Evolutionary conservation across 148 eudicot genomes (phyloP), one percentile per base, ranked within the genome.

Genomic region (Salicornia ramosissima): DNA sequence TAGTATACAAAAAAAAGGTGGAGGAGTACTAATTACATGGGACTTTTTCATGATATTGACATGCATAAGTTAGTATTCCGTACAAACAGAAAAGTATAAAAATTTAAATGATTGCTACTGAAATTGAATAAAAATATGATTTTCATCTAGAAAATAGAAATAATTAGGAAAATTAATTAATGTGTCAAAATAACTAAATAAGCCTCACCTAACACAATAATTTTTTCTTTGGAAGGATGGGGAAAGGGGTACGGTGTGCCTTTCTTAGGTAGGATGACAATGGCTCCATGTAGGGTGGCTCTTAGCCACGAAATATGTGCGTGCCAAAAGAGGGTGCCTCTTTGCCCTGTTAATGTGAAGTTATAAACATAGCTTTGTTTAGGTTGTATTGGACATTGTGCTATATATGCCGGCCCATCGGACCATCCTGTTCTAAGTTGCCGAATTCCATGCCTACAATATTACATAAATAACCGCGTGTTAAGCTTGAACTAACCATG

Each of bases 291-390:
- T 10, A 88, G 80, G 0, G 97, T 91, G 1, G 90, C 84, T 64
- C 97, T 80, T 39, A 88, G 81, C 97, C 97, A 91, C 9, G 77
- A 76, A 31, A 88, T 83, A 67, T 91, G 97, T 10, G 88, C 97
- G 71, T 91, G 97, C 94, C 94, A 91, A 10, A 88, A 60, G 33
- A 91, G 88, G 22, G 97, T 91, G 34, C 97, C 97, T 54, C 94
- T 79, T 56, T 91, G 97, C 0, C 94, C 94, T 7, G 78, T 85
- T 40, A 91, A 45, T 26, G 89, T 91, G 82, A 88, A 91, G 72
- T 91, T 91, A 79, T 91, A 88, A 18, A 85, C 36, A 53, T 80
- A 91, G 73, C 84, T 83, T 69, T 86, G 89, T 1, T 82, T 82
- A 1, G 89, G 78, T 29, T 82, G 91, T 25, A 91, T 86, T 0